Conservation (phyloP, 202 grass and related monocot species). For the Tripidium arundinaceum region DNA sequence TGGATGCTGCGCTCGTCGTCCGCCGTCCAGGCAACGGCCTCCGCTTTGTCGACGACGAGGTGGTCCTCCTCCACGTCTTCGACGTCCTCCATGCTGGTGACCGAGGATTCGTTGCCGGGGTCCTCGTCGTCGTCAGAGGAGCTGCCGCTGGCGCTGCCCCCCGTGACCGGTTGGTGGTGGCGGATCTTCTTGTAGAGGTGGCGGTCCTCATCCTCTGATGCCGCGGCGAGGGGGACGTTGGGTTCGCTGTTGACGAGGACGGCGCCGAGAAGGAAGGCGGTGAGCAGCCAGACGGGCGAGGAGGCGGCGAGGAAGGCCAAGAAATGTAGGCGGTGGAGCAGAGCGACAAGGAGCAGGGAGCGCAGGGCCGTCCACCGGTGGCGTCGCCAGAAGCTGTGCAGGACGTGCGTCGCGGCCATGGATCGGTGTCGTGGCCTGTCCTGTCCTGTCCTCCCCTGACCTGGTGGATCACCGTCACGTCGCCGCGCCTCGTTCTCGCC, state of each 20-base stretch:
- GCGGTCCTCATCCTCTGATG: not conserved
- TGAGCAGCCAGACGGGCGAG: slow-evolving; percentile 53
- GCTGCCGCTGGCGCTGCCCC: not conserved
- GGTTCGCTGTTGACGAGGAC: slow-evolving; percentile 63
- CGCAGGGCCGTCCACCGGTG: slow-evolving; percentile 26
- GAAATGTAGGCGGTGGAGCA: slow-evolving; percentile 34
- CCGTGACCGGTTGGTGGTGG: not conserved
- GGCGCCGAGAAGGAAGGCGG: slow-evolving; percentile 67
- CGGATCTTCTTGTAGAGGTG: slow-evolving; percentile 44
- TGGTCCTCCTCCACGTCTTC: not conserved
- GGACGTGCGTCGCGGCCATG: not conserved
- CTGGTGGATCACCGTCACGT: no score
- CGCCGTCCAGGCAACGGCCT: slow-evolving; percentile 54
- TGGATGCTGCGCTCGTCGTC: slow-evolving; percentile 64
- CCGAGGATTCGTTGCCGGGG: not conserved
- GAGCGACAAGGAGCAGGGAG: slow-evolving; percentile 37
- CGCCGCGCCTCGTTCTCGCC: no score
- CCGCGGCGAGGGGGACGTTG: slow-evolving; percentile 1
- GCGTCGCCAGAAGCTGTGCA: not conserved
- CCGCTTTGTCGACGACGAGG: not conserved
- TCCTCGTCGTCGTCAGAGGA: no score
- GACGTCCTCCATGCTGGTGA: no score
- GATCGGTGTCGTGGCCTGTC: not conserved
- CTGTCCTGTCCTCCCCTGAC: no score
- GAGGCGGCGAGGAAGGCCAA: slow-evolving; percentile 38